A percentile compares a stretch with the other conserved stretches of the same genome.
phyloP scores from a whole-genome alignment of 1,284 basidiomycete species.

The Xerocomus amazonicus region DNA sequence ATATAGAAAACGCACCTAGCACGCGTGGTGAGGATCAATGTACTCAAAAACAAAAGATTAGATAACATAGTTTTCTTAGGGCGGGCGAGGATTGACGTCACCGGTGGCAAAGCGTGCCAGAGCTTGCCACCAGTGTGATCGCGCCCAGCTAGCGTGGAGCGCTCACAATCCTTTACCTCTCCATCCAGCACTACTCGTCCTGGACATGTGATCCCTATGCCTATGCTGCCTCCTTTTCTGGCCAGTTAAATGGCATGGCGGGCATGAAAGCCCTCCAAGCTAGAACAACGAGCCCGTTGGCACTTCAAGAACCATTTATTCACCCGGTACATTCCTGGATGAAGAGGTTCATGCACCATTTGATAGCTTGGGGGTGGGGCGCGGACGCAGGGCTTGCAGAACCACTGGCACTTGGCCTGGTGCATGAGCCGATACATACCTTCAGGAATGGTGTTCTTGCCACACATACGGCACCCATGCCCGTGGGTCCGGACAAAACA shows the following conservation, averaged over 20 bases:
- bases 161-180: conserved; percentile 17
- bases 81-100: too few relatives aligned
- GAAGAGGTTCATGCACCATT: conserved; percentile 25
- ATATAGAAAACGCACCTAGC: conserved; percentile 57
- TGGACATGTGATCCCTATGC: not conserved
- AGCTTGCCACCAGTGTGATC: too few relatives aligned
- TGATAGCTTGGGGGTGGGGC: not conserved
- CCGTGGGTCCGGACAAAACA: not conserved
- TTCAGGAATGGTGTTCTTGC: not conserved
- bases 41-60: too few relatives aligned
- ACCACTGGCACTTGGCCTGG: not conserved
- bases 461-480: conserved; percentile 7
- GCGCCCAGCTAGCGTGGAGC: conserved; percentile 8
- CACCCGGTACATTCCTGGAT: conserved; percentile 16
- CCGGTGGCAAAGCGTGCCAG: too few relatives aligned
- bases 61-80: too few relatives aligned
- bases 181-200: conserved; percentile 2
- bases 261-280: not conserved
- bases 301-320: conserved; percentile 3
- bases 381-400: not conserved
- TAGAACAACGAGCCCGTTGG: not conserved
- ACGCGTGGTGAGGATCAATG: conserved; percentile 48
- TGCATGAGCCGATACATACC: not conserved
- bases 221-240: not conserved
- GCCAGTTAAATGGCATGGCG: not conserved